Percentiles rank a stretch among this genome's conserved stretches.
Evolutionary conservation across 805 yeast genomes (phyloP).

Genomic region (Pichia rugopelliculosa): DNA sequence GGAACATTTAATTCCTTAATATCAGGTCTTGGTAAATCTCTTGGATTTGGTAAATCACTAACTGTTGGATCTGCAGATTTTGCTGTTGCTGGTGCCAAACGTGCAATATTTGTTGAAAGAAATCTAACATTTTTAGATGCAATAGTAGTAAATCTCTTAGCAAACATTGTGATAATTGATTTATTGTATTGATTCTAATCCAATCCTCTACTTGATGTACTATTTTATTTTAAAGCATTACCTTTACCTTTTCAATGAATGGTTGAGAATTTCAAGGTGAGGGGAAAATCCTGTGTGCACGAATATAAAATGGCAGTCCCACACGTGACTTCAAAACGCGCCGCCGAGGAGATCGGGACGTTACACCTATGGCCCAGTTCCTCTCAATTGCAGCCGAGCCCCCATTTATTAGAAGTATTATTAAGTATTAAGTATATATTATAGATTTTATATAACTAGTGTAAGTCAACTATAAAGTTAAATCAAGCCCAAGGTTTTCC

Average conservation of each 20-base stretch:
- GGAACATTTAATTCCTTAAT: conserved; percentile 34
- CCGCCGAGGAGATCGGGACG: too few species aligned
- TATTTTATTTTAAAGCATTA: not conserved
- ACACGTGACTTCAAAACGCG: not conserved
- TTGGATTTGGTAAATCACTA: conserved; percentile 28
- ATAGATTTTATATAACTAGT: not conserved
- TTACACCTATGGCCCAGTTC: too few species aligned
- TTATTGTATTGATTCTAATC: not conserved
- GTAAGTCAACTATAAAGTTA: not conserved
- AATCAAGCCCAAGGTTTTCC: conserved; percentile 40
- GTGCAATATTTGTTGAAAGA: conserved; percentile 2
- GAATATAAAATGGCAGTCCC: not conserved
- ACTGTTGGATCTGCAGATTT: conserved; percentile 12
- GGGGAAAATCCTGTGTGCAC: not conserved
- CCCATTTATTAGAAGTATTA: too few species aligned
- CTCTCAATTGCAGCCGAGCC: too few species aligned
- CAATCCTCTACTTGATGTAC: not conserved
- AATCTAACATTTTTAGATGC: conserved; percentile 6
- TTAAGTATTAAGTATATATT: not conserved
- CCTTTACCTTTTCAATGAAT: not conserved
- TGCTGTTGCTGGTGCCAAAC: conserved; percentile 9
- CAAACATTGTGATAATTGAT: conserved; percentile 6
- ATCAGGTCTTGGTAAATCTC: conserved; percentile 29
- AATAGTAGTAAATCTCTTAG: conserved; percentile 3
- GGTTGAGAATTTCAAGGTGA: not conserved